These are phyloP conservation scores for Colletotrichum gigasporum DNA, from an alignment of 2,329 filamentous ascomycete species.

Conservation along the genomic window DNA sequence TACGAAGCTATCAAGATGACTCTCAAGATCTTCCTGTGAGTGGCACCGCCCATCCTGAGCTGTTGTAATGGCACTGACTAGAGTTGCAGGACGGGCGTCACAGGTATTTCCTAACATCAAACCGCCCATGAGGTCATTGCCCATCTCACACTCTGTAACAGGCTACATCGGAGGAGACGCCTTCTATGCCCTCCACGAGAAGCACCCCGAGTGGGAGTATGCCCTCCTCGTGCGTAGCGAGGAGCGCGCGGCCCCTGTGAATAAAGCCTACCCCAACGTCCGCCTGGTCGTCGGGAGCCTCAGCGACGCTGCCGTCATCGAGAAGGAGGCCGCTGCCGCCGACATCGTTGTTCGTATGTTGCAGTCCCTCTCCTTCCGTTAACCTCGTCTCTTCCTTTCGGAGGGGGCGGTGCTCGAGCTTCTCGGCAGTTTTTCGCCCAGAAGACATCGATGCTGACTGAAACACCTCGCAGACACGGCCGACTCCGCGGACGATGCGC, in stretches of 20 bases:
- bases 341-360: slow-evolving; percentile 60
- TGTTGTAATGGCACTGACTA: background rate
- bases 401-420: too few species aligned
- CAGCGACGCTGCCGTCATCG: slow-evolving; percentile 54
- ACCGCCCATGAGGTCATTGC: background rate
- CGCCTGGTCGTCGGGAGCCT: slow-evolving; percentile 60
- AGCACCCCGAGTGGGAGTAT: slow-evolving; percentile 58
- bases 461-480: slow-evolving; percentile 52
- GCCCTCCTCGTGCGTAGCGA: slow-evolving; percentile 57
- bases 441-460: background rate
- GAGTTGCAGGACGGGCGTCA: slow-evolving; percentile 52
- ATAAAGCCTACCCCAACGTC: slow-evolving; percentile 52
- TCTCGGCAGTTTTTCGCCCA: too few species aligned
- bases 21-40: slow-evolving; percentile 54
- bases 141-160: slow-evolving; percentile 14
- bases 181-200: slow-evolving; percentile 51
- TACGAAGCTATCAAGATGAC: slow-evolving; percentile 42
- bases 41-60: background rate
- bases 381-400: background rate
- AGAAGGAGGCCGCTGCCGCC: slow-evolving; percentile 60
- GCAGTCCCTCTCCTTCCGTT: background rate
- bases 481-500: slow-evolving; percentile 55
- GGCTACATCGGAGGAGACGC: slow-evolving; percentile 64
- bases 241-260: slow-evolving; percentile 53
- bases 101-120: slow-evolving; percentile 41